phyloP scores from a whole-genome alignment of 768 basidiomycete species.

The Neoboletus magnificus region DNA sequence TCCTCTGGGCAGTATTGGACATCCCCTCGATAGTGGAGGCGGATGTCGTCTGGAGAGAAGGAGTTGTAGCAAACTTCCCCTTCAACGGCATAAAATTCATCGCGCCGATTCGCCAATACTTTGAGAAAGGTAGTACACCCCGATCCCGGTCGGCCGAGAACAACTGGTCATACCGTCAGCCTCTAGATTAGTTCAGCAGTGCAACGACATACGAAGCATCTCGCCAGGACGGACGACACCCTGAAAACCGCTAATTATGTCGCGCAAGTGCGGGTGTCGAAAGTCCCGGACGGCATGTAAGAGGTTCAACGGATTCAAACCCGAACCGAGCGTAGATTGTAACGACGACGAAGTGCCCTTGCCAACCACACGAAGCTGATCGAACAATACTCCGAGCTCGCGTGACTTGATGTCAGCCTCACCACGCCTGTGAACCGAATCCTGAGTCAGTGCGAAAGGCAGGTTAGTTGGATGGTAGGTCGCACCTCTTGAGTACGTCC shows the following conservation, averaged over 20 bases:
- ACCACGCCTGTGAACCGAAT: slow-evolving; percentile 36
- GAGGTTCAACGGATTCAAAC: slow-evolving; percentile 51
- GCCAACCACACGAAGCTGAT: slow-evolving; percentile 57
- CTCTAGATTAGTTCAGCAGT: neutral
- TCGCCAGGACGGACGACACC: slow-evolving; percentile 60
- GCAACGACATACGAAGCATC: slow-evolving; percentile 56
- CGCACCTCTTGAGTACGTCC: slow-evolving; percentile 24
- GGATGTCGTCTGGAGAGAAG: slow-evolving; percentile 61
- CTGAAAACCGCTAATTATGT: slow-evolving; percentile 51
- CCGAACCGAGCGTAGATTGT: slow-evolving; percentile 60
- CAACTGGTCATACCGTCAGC: slow-evolving; percentile 45
- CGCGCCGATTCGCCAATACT: slow-evolving; percentile 70
- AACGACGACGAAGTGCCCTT: slow-evolving; percentile 52
- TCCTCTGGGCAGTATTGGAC: slow-evolving; percentile 82
- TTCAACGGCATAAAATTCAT: slow-evolving; percentile 61
- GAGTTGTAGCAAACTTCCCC: slow-evolving; percentile 79
- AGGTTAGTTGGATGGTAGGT: neutral
- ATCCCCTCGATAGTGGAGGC: slow-evolving; percentile 70
- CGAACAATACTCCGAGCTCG: slow-evolving; percentile 59
- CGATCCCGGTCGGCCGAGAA: slow-evolving; percentile 80
- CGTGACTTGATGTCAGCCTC: slow-evolving; percentile 49
- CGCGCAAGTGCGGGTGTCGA: slow-evolving; percentile 60
- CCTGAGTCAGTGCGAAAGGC: neutral
- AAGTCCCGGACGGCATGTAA: slow-evolving; percentile 40
- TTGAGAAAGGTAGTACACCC: slow-evolving; percentile 87